phyloP scores from a whole-genome alignment of 768 basidiomycete genomes.

The Psilocybe azurescens region DNA sequence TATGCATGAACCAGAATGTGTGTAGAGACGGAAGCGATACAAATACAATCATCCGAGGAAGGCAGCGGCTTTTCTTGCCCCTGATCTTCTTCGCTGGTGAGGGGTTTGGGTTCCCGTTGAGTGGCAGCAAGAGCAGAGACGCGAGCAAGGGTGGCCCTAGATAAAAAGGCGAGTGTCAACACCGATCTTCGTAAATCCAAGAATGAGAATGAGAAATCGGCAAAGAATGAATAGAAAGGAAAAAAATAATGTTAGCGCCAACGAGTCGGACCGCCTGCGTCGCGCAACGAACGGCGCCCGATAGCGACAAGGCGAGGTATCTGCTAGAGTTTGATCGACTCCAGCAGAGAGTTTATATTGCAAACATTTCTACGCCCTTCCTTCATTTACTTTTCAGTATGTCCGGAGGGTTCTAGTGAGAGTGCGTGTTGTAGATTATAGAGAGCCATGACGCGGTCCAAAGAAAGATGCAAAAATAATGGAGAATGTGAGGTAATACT shows the following conservation, averaged over 20 bases:
- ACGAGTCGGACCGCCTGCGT: slow-evolving; percentile 72
- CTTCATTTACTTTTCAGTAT: slow-evolving; percentile 67
- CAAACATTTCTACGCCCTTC: slow-evolving; percentile 95
- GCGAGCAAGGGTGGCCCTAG: slow-evolving; percentile 78
- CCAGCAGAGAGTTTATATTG: slow-evolving; percentile 63
- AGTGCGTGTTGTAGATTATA: slow-evolving; percentile 53
- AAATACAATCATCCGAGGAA: slow-evolving; percentile 30
- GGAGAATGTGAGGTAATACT: slow-evolving; percentile 35
- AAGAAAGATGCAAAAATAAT: slow-evolving; percentile 15
- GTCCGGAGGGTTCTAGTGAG: slow-evolving; percentile 94
- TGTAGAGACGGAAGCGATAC: slow-evolving; percentile 31
- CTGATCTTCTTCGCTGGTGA: slow-evolving; percentile 71
- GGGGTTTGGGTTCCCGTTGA: slow-evolving; percentile 74
- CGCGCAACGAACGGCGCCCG: slow-evolving; percentile 67
- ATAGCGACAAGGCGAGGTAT: slow-evolving; percentile 78
- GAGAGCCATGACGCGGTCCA: slow-evolving; percentile 7
- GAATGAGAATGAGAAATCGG: no score
- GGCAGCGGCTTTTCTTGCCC: slow-evolving; percentile 64
- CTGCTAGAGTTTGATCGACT: slow-evolving; percentile 67
- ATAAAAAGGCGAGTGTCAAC: slow-evolving; percentile 33
- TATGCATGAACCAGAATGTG: slow-evolving; percentile 32
- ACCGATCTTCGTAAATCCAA: slow-evolving; percentile 2
- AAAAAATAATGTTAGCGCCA: slow-evolving; percentile 62
- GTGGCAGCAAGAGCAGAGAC: slow-evolving; percentile 72
- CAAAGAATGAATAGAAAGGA: slow-evolving; percentile 17